A percentile compares a stretch with the other conserved stretches of the same genome.
phyloP scores from a whole-genome alignment of 345 rosid species.

The Euphorbia tirucalli region DNA sequence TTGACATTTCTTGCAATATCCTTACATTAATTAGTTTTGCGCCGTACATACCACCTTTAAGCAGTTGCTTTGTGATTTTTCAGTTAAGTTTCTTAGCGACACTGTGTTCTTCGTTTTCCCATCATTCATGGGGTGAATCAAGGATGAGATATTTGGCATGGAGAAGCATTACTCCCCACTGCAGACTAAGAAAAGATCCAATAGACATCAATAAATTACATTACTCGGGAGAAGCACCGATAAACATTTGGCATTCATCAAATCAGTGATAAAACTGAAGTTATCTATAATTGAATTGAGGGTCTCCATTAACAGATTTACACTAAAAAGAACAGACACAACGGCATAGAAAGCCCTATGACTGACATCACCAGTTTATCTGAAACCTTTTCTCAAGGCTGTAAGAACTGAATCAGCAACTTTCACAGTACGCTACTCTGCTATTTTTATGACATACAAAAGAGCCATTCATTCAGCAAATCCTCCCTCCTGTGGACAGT shows the following conservation, averaged over 20 bases:
- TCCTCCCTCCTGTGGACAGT: background rate
- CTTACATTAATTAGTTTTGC: too few relatives aligned
- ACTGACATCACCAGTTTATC: background rate
- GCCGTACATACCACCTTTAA: too few relatives aligned
- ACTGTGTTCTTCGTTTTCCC: too few relatives aligned
- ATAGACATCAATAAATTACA: background rate
- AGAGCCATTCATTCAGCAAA: background rate
- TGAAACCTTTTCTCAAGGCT: constrained; percentile 2
- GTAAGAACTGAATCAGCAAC: constrained; percentile 3
- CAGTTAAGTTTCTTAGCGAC: too few relatives aligned
- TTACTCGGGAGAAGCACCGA: background rate
- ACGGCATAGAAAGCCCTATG: background rate
- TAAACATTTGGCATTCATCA: background rate
- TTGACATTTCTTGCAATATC: too few relatives aligned
- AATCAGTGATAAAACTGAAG: background rate
- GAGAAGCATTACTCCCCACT: too few relatives aligned
- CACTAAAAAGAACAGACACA: background rate
- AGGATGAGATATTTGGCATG: too few relatives aligned
- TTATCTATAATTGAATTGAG: background rate
- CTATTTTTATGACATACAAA: too few relatives aligned
- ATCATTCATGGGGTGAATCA: too few relatives aligned
- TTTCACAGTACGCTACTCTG: background rate
- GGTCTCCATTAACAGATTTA: background rate
- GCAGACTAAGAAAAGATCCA: too few relatives aligned
- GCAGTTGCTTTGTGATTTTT: too few relatives aligned